phyloP scores from a whole-genome alignment of 2,329 filamentous ascomycete genomes.

The Botryotinia convoluta region DNA sequence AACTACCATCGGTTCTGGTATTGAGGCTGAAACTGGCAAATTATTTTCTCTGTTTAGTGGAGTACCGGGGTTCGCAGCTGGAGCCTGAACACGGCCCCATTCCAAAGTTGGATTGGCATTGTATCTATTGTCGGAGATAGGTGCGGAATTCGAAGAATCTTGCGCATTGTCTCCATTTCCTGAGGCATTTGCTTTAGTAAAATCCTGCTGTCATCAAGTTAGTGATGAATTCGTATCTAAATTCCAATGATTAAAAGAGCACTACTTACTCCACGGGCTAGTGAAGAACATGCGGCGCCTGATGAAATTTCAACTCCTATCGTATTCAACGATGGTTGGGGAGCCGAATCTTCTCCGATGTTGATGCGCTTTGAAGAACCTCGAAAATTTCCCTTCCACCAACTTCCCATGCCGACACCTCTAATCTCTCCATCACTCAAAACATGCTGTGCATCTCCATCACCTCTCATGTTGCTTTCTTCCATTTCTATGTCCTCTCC shows the following conservation, averaged over 20 bases:
- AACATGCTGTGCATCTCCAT: background rate
- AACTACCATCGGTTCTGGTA: background rate
- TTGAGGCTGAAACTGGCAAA: background rate
- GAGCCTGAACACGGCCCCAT: background rate
- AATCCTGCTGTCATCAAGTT: background rate
- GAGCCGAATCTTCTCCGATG: background rate
- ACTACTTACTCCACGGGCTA: background rate
- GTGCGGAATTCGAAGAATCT: background rate
- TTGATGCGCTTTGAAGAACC: background rate
- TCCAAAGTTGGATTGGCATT: background rate
- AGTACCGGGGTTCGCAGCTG: background rate
- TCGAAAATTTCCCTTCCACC: slow-evolving; percentile 27
- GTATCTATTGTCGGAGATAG: background rate
- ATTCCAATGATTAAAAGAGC: too few relatives aligned
- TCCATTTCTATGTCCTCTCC: slow-evolving; percentile 4
- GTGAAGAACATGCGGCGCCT: background rate
- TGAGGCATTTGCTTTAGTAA: background rate
- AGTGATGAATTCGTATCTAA: background rate
- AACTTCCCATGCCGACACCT: slow-evolving; percentile 31
- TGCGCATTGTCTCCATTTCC: background rate
- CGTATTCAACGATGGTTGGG: background rate
- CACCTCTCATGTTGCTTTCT: slow-evolving; percentile 30
- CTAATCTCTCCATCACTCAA: slow-evolving; percentile 24
- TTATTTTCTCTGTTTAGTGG: background rate
- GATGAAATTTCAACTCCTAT: background rate